Evolutionary conservation across 192 early-diverging fungal species (phyloP).

Genomic region (Pilaira anomala): DNA sequence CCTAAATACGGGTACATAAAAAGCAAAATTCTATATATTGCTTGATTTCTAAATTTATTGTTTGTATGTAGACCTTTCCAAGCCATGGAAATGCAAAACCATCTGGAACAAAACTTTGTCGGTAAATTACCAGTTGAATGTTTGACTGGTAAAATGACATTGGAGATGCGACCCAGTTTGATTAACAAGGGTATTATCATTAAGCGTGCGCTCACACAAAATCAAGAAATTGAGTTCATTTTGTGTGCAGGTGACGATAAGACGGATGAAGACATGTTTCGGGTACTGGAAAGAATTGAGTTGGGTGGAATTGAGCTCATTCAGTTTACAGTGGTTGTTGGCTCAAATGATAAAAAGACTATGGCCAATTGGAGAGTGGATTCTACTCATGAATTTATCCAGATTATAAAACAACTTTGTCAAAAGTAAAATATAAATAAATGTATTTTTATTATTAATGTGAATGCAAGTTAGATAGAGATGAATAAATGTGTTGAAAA

Average conservation of each 20-base stretch:
- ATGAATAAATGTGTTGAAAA: not conserved
- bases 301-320: not conserved
- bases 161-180: conserved; percentile 87
- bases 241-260: conserved; percentile 95
- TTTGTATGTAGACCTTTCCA: conserved; percentile 65
- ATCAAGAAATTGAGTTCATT: conserved; percentile 75
- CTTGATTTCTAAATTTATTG: too few species aligned
- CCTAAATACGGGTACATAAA: conserved; percentile 72
- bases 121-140: conserved; percentile 92
- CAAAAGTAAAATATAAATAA: not conserved
- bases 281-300: conserved; percentile 1
- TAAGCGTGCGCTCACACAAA: conserved; percentile 66
- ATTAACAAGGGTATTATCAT: conserved; percentile 99
- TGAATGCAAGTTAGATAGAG: not conserved
- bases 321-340: conserved; percentile 61
- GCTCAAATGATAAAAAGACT: conserved; percentile 81
- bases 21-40: not conserved
- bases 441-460: not conserved
- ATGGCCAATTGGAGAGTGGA: conserved; percentile 83
- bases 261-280: conserved; percentile 98
- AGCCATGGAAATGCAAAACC: conserved; percentile 97
- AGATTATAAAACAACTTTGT: not conserved
- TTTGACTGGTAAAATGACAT: conserved; percentile 93
- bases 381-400: conserved; percentile 61
- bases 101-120: conserved; percentile 86